Base-by-base conservation (phyloP, 208 protist species). In the Trypanosoma conorhini region DNA sequence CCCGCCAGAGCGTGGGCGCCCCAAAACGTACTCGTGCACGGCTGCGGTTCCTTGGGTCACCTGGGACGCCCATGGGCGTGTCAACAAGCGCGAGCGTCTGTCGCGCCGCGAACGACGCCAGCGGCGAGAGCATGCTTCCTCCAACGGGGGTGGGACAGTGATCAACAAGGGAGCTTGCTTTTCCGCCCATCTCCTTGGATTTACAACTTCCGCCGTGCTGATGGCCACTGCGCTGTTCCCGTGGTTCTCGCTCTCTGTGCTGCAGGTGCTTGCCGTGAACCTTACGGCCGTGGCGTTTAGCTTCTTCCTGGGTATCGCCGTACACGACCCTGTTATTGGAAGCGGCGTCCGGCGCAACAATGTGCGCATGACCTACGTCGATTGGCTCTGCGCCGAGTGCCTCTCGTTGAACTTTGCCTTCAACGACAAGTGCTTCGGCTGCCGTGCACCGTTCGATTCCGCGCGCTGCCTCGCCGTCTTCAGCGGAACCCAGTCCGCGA, bases 351-450 rank as follows among this genome's bases (percentile, higher is more conserved):
- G 73, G 9, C 89, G 89, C 24, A 86, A 95, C 73, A 87, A 60
- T 62, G 79, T 87, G 54, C 85, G 79, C 21, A 71, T 67, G 4
- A 82, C 72, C 15, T 96, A 82, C 58, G 80, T 80, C 0, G 88
- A 96, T 68, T 96, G 91, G 88, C 83, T 89, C 61, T 96, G 91
- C 46, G 44, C 51, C 5, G 38, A 71, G 46, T 96, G 91, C 63
- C 70, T 90, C 15, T 82, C 70, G 13, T 31, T 86, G 33, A 96
- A 96, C 72, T 96, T 94, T 71, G 61, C 79, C 17, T 42, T 72
- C 17, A 90, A 91, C 38, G 74, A 72, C 28, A 80, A 81, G 24
- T 96, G 91, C 77, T 93, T 91, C 69, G 40, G 83, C 13, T 96
- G 91, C 65, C 62, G 72, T 24, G 82, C 82, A 1, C 91, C 91